Conservation (phyloP, 352 stramenopile genomes). For the Phytophthora megakarya region DNA sequence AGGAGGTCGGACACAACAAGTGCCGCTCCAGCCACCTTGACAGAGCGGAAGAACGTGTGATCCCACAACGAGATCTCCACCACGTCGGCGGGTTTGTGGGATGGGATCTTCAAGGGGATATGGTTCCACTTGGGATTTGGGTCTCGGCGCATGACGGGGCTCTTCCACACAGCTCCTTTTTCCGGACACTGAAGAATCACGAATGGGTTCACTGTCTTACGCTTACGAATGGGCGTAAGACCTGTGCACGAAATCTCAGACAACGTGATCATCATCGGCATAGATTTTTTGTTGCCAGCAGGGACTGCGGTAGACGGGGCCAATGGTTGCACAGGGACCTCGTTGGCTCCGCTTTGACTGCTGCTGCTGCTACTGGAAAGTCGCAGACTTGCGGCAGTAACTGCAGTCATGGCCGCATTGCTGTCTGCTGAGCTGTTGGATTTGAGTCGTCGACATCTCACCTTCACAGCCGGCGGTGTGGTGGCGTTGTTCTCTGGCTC, state of each 20-base stretch:
- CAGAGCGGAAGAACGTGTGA: slow-evolving; percentile 61
- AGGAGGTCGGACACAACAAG: slow-evolving; percentile 54
- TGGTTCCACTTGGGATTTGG: slow-evolving; percentile 48
- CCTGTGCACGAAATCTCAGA: slow-evolving; percentile 45
- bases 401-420: slow-evolving; percentile 24
- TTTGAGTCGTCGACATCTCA: slow-evolving; percentile 33
- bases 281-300: slow-evolving; percentile 5
- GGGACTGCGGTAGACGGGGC: not conserved
- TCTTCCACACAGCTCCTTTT: slow-evolving; percentile 49
- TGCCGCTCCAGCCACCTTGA: slow-evolving; percentile 57
- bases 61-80: slow-evolving; percentile 74
- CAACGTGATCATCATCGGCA: slow-evolving; percentile 33
- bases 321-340: slow-evolving; percentile 30
- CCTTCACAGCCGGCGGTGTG: slow-evolving; percentile 9
- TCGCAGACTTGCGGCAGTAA: slow-evolving; percentile 28
- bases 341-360: slow-evolving; percentile 35
- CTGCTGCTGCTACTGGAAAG: slow-evolving; percentile 45
- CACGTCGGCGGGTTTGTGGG: slow-evolving; percentile 39
- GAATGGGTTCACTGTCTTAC: slow-evolving; percentile 65
- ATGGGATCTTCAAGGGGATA: slow-evolving; percentile 46
- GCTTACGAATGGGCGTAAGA: slow-evolving; percentile 55
- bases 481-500: slow-evolving; percentile 27
- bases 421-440: slow-evolving; percentile 33
- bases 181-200: slow-evolving; percentile 43
- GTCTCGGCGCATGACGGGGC: slow-evolving; percentile 46